Conservation (phyloP, 140 eudicot genomes). For the Oenanthe javanica region DNA sequence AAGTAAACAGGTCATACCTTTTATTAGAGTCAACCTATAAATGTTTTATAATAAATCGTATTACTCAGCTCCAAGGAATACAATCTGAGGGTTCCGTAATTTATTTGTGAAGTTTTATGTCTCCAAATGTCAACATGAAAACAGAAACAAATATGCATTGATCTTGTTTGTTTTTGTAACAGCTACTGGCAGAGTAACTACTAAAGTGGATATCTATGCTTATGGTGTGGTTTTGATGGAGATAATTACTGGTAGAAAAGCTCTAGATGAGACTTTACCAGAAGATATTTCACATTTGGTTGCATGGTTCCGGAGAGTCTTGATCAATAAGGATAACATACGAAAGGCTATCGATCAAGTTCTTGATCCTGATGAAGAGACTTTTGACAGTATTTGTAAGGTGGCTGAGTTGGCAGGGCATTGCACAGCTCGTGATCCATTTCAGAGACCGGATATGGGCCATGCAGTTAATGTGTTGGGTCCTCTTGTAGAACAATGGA, state of each 20-base stretch:
- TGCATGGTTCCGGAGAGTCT: slow-evolving; percentile 79
- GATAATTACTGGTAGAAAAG: slow-evolving; percentile 72
- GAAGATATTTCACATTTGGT: slow-evolving; percentile 69
- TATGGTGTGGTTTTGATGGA: slow-evolving; percentile 88
- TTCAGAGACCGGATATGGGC: slow-evolving; percentile 91
- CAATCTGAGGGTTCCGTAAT: not conserved
- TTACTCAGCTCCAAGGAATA: not conserved
- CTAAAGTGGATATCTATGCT: slow-evolving; percentile 83
- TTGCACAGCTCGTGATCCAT: slow-evolving; percentile 79
- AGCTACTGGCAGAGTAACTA: slow-evolving; percentile 93
- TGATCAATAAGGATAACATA: slow-evolving; percentile 56
- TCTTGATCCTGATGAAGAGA: slow-evolving; percentile 67
- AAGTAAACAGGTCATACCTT: not conserved
- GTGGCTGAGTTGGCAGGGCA: slow-evolving; percentile 95
- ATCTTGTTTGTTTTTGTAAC: slow-evolving; percentile 18
- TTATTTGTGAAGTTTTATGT: not conserved
- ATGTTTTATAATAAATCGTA: not conserved
- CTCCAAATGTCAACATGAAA: not conserved
- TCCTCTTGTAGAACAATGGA: slow-evolving; percentile 89
- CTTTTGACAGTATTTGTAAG: slow-evolving; percentile 46
- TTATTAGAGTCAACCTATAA: not conserved
- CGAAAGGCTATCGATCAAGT: slow-evolving; percentile 52
- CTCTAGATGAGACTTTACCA: slow-evolving; percentile 62
- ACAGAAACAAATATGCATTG: not conserved
- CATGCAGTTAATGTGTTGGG: slow-evolving; percentile 83